phyloP scores from a whole-genome alignment of 2,329 filamentous ascomycete species.

The Claviceps pazoutovae region DNA sequence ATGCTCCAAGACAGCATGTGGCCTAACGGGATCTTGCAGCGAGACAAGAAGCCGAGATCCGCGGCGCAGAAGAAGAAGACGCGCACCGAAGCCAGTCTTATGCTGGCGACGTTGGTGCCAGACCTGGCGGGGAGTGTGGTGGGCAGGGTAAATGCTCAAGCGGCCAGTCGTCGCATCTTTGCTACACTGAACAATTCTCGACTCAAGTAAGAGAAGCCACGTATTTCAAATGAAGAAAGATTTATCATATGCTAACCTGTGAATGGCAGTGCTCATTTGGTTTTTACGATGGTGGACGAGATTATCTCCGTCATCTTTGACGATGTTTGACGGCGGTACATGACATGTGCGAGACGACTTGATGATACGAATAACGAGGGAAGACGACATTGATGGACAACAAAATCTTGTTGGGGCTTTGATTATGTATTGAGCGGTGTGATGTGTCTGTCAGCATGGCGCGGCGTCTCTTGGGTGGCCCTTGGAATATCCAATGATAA shows the following conservation, averaged over 20 bases:
- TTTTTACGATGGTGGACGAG: constrained; percentile 60
- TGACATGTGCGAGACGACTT: neutral
- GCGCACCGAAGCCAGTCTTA: constrained; percentile 72
- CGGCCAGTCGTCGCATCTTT: constrained; percentile 76
- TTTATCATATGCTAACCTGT: neutral
- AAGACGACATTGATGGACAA: neutral
- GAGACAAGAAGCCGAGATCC: constrained; percentile 43
- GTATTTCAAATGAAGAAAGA: neutral
- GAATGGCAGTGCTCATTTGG: constrained; percentile 45
- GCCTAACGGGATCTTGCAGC: constrained; percentile 51
- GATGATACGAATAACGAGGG: neutral
- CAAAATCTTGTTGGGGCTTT: neutral
- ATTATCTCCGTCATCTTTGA: constrained; percentile 51
- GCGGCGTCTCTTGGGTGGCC: constrained; percentile 1
- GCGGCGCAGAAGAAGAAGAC: constrained; percentile 63
- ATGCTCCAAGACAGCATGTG: constrained; percentile 67
- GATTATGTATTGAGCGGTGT: neutral
- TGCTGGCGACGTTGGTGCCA: constrained; percentile 79
- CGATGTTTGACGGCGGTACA: constrained; percentile 12
- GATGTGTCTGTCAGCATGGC: constrained; percentile 2
- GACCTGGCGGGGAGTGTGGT: constrained; percentile 90
- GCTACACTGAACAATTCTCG: constrained; percentile 83
- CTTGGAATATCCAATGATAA: neutral
- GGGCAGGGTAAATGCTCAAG: constrained; percentile 79
- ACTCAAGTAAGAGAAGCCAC: constrained; percentile 54